Percentiles rank a stretch among this genome's conserved stretches.
phyloP scores from a whole-genome alignment of 495 filamentous ascomycete genomes.

The Neurospora africana region DNA sequence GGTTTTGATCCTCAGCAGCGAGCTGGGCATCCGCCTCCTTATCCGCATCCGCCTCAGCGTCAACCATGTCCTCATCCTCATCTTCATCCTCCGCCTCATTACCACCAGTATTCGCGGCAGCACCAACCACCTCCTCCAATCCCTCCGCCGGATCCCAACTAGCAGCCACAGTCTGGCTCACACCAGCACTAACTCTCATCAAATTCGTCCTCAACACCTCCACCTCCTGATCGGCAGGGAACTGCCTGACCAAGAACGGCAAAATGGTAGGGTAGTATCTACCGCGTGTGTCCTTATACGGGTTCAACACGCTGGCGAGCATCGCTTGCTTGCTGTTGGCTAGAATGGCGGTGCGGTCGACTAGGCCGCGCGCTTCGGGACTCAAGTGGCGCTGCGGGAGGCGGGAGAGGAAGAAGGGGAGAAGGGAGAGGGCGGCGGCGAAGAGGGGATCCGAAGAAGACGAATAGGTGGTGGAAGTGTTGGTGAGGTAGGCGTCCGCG shows the following conservation, averaged over 20 bases:
- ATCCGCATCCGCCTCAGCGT: constrained; percentile 12
- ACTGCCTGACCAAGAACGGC: constrained; percentile 57
- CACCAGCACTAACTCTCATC: constrained; percentile 8
- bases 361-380: constrained; percentile 51
- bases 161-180: constrained; percentile 50
- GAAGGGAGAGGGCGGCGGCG: constrained; percentile 45
- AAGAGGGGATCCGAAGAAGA: constrained; percentile 25
- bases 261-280: constrained; percentile 58
- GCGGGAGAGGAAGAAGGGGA: constrained; percentile 49
- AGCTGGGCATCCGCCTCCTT: constrained; percentile 2
- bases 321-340: constrained; percentile 54
- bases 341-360: constrained; percentile 72
- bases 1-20: not conserved
- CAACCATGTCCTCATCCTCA: not conserved
- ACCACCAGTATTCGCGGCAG: not conserved
- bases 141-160: constrained; percentile 6
- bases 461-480: constrained; percentile 31
- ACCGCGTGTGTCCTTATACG: constrained; percentile 47
- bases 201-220: constrained; percentile 55
- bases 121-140: not conserved
- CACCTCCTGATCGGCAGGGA: constrained; percentile 49
- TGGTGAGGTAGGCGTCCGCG: constrained; percentile 30
- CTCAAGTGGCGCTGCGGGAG: constrained; percentile 52
- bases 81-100: not conserved
- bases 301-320: constrained; percentile 70